phyloP scores from a whole-genome alignment of 257 asterid species.

The Cordia subcordata region DNA sequence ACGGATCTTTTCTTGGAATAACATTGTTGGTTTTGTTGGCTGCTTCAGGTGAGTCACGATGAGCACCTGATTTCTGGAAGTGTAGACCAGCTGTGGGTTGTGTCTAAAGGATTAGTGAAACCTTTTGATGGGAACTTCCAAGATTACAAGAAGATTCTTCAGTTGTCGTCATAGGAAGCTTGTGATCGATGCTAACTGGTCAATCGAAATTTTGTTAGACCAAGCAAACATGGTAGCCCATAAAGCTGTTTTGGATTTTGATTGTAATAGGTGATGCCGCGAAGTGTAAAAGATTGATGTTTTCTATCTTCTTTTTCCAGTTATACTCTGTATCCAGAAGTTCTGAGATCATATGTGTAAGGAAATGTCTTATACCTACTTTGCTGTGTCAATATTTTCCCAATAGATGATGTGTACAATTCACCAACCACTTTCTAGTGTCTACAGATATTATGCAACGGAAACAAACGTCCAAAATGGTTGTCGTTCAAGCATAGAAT shows the following conservation, averaged over 20 bases:
- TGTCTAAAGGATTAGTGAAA: constrained; percentile 61
- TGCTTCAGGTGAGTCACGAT: constrained; percentile 87
- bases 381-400: no score
- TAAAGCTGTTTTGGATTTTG: background rate
- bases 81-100: constrained; percentile 91
- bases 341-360: no score
- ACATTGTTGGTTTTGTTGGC: constrained; percentile 6
- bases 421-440: no score
- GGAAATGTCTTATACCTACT: no score
- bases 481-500: no score
- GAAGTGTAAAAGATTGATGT: no score
- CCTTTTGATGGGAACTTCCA: constrained; percentile 80
- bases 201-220: background rate
- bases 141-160: constrained; percentile 82
- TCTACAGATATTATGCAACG: no score
- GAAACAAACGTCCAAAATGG: no score
- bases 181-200: background rate
- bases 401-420: no score
- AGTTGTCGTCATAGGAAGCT: constrained; percentile 34
- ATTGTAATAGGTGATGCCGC: no score
- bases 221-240: background rate
- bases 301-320: no score
- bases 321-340: no score
- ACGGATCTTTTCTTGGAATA: constrained; percentile 7
- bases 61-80: constrained; percentile 96